Percentiles rank a stretch among this genome's conserved stretches.
Evolutionary conservation across 176 grass and related monocot species (phyloP).

Genomic region (Rhynchospora breviuscula): DNA sequence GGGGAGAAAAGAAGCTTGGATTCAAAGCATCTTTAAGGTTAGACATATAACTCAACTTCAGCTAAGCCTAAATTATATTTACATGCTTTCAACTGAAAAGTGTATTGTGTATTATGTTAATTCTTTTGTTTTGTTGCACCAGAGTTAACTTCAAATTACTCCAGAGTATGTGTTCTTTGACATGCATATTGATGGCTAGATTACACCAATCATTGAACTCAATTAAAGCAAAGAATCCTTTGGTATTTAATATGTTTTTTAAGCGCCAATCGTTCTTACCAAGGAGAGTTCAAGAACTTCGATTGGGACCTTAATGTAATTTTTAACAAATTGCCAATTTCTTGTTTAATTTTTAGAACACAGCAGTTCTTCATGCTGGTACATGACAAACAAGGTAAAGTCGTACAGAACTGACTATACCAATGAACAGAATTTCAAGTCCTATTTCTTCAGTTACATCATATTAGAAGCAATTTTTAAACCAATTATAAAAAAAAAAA

Average conservation of each 20-base stretch:
- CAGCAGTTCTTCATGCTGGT: not conserved
- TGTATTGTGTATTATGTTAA: not conserved
- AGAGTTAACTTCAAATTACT: not conserved
- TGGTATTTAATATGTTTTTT: not conserved
- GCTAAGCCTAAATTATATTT: not conserved
- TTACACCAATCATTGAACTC: not conserved
- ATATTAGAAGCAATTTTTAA: not conserved
- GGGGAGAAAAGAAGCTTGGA: conserved; percentile 19
- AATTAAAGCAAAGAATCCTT: not conserved
- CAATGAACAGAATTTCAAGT: not conserved
- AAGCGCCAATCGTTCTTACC: not conserved
- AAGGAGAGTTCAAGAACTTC: not conserved
- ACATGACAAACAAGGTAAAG: not conserved
- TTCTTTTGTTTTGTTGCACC: not conserved
- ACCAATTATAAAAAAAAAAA: not conserved
- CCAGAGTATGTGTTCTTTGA: not conserved
- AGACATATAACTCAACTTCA: not conserved
- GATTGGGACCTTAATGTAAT: not conserved
- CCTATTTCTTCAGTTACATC: not conserved
- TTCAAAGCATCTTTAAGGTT: conserved; percentile 30
- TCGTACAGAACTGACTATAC: not conserved
- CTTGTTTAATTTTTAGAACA: not conserved
- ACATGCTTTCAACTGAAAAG: not conserved
- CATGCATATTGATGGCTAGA: not conserved
- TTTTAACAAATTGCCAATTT: not conserved